Conservation (phyloP, 352 stramenopile genomes). For the Globisporangium solare region DNA sequence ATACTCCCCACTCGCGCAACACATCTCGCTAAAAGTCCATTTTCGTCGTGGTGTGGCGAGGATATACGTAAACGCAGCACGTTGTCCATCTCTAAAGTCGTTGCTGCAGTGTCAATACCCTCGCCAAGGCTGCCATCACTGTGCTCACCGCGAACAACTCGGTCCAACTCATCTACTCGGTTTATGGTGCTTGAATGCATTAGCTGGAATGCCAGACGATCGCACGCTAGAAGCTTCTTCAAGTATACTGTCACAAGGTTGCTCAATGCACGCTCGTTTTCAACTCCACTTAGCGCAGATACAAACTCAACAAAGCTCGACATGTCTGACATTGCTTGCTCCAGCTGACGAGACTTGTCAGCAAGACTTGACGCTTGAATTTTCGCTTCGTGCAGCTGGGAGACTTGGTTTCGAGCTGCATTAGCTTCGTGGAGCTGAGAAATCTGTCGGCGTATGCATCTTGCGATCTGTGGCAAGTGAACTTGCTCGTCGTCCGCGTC, state of each 20-base stretch:
- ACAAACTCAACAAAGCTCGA: slow-evolving; percentile 5
- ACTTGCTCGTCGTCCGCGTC: slow-evolving; percentile 7
- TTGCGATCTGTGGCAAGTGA: slow-evolving; percentile 10
- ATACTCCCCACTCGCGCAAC: slow-evolving; percentile 2
- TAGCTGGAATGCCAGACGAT: not conserved
- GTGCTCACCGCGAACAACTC: too few relatives aligned
- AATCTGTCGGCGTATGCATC: not conserved
- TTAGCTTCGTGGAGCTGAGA: slow-evolving; percentile 1
- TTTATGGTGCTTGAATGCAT: not conserved
- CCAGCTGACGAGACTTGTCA: not conserved
- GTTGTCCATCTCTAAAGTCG: slow-evolving; percentile 14
- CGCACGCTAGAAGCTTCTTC: slow-evolving; percentile 10
- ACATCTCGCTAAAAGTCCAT: slow-evolving; percentile 5
- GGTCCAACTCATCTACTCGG: not conserved
- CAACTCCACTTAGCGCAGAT: not conserved
- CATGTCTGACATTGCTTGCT: not conserved
- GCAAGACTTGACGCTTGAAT: not conserved
- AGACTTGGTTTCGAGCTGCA: not conserved
- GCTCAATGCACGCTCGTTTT: slow-evolving; percentile 3
- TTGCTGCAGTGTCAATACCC: not conserved
- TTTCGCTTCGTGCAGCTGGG: not conserved
- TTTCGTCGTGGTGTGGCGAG: not conserved
- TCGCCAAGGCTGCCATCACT: not conserved
- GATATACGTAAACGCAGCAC: slow-evolving; percentile 12
- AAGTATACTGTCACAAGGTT: slow-evolving; percentile 4